Conservation (phyloP, 495 filamentous ascomycete species). For the Podospora pseudocomata region DNA sequence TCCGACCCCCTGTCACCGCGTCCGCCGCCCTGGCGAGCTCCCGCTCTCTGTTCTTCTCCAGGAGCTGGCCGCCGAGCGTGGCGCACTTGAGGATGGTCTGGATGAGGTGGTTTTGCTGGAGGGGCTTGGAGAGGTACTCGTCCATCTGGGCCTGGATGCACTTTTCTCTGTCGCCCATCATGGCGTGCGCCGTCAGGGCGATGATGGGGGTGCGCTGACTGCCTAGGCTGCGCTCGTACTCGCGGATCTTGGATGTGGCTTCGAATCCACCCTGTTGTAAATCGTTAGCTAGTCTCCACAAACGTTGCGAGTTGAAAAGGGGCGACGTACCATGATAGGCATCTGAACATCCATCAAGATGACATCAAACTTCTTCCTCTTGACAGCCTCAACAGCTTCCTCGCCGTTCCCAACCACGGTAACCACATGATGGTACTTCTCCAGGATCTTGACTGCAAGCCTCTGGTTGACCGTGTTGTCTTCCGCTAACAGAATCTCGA, state of each 20-base stretch:
- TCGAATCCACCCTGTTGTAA: constrained; percentile 80
- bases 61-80: constrained; percentile 82
- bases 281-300: too few species aligned
- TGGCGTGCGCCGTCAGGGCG: constrained; percentile 95
- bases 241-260: constrained; percentile 92
- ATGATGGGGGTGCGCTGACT: constrained; percentile 89
- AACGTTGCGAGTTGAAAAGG: too few species aligned
- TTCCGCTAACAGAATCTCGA: constrained; percentile 93
- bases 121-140: constrained; percentile 95
- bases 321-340: constrained; percentile 80
- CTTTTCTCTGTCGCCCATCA: constrained; percentile 98
- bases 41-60: constrained; percentile 60
- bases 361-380: constrained; percentile 87
- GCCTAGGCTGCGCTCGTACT: constrained; percentile 77
- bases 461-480: constrained; percentile 98
- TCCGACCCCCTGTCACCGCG: constrained; percentile 30
- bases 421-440: constrained; percentile 96
- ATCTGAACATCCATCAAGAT: constrained; percentile 99
- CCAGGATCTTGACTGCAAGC: constrained; percentile 92
- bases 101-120: constrained; percentile 97
- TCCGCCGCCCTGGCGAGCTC: constrained; percentile 43
- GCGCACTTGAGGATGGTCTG: constrained; percentile 97
- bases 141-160: constrained; percentile 99
- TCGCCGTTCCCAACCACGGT: constrained; percentile 94
- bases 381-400: constrained; percentile 86